Base-by-base conservation (phyloP, 352 stramenopile genomes). In the Lagenidium giganteum region DNA sequence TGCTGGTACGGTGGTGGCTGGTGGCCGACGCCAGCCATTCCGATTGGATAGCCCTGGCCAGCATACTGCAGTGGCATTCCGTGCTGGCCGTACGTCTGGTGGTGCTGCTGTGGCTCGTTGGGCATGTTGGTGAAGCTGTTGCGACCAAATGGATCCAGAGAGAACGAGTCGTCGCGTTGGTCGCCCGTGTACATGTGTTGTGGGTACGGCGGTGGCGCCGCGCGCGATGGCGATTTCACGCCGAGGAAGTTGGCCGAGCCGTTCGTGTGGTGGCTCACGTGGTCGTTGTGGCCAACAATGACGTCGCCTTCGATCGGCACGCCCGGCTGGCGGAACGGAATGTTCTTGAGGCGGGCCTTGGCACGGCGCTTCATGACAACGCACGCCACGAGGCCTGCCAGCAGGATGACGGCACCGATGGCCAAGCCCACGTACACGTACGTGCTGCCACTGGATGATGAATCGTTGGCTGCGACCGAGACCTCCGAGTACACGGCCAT, bases 401-500 rank as follows among this genome's bases (percentile, higher is more conserved):
- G 50, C 51, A 91, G 61, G 29, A 91, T 88, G 1, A 73, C 33
- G 1, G 56, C 68, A 27, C 78, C 78, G 20, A 87, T 86, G 23
- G 60, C 75, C 21, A 88, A 37, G n/a, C 75, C 76, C 29, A 87
- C 59, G 58, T 87, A 88, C 17, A 91, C 40, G 41, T 88, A 87
- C 16, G 74, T 23, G 22, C 64, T 65, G 40, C 72, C 73, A 14
- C 57, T 61, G 2, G 57, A 63, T n/a, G n/a, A n/a, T n/a, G n/a
- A n/a, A n/a, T n/a, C n/a, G 26, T 64, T 83, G 27, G 50, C 57
- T 14, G 75, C 65, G 21, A 84, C 78, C 8, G 64, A 64, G 25
- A 88, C 52, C 25, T 57, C 80, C 31, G 74, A 87, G 57, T 91
- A 91, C 24, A 91, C 80, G 12, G 78, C 78, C 75, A 88, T 87